Conservation (phyloP, 805 yeast species). For the Blastobotrys americana region DNA sequence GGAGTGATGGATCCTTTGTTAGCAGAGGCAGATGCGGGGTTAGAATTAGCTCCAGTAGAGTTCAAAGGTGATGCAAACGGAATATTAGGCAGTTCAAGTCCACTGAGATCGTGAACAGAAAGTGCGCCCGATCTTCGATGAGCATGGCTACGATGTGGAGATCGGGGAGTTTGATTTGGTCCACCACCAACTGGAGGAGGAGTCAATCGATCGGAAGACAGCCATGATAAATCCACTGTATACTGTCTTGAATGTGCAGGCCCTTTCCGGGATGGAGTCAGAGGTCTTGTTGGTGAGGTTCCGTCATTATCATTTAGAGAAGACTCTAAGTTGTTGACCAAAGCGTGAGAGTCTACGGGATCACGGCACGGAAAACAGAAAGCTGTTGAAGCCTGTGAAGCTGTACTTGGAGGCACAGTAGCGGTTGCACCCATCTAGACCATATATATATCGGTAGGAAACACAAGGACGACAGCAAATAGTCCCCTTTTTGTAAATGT, state of each 20-base stretch:
- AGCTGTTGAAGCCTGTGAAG: background rate
- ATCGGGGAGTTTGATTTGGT: background rate
- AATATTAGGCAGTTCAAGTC: background rate
- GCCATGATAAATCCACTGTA: slow-evolving; percentile 6
- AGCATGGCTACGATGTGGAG: slow-evolving; percentile 10
- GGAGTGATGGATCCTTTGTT: slow-evolving; percentile 1
- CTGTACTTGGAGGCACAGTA: background rate
- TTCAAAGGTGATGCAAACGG: slow-evolving; percentile 15
- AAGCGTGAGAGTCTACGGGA: too few species aligned
- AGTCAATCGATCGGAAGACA: slow-evolving; percentile 1
- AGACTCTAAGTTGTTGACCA: too few species aligned
- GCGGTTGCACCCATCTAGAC: background rate
- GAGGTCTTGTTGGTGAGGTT: background rate
- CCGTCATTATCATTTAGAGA: too few species aligned
- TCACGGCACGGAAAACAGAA: background rate
- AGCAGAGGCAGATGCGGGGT: slow-evolving; percentile 12
- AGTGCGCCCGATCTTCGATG: slow-evolving; percentile 8
- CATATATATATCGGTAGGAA: too few species aligned
- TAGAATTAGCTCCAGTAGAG: slow-evolving; percentile 13
- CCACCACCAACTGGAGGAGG: slow-evolving; percentile 1
- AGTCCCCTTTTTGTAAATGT: too few species aligned
- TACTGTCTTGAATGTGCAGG: slow-evolving; percentile 9
- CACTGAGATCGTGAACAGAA: slow-evolving; percentile 6
- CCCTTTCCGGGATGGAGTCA: background rate
- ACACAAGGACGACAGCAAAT: too few species aligned